Evolutionary conservation across 257 asterid genomes (phyloP).

Genomic region (Galeopsis tetrahit): DNA sequence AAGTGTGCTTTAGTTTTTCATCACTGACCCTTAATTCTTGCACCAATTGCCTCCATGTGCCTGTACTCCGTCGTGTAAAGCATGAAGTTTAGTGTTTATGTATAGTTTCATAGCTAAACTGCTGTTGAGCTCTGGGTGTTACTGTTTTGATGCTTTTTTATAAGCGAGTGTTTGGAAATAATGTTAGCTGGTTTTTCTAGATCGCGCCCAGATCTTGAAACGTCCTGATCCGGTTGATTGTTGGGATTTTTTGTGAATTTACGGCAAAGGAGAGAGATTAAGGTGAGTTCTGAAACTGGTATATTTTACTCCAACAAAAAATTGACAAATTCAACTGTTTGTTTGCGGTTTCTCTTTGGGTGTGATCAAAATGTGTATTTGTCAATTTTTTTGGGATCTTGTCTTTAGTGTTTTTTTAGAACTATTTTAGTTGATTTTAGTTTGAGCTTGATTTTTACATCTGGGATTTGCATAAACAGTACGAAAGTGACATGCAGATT

Average conservation of each 20-base stretch:
- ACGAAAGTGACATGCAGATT: conserved; percentile 31
- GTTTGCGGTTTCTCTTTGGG: conserved; percentile 15
- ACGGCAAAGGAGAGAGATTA: conserved; percentile 32
- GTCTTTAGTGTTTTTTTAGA: conserved; percentile 28
- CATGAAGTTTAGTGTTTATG: conserved; percentile 29
- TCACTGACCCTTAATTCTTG: conserved; percentile 45
- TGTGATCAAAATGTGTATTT: conserved; percentile 28
- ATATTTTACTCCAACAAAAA: no score
- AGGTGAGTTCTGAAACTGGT: conserved; percentile 48
- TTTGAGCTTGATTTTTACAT: conserved; percentile 23
- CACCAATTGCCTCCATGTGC: conserved; percentile 29
- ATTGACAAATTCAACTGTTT: no score
- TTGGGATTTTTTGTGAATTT: conserved; percentile 33
- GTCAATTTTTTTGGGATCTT: conserved; percentile 36
- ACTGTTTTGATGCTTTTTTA: conserved; percentile 39
- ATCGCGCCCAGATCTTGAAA: conserved; percentile 80
- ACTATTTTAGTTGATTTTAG: not conserved
- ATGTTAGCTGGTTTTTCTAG: conserved; percentile 55
- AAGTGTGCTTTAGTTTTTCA: conserved; percentile 43
- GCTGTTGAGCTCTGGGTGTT: conserved; percentile 35
- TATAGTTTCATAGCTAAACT: conserved; percentile 35
- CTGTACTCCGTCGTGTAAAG: conserved; percentile 15
- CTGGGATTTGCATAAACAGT: conserved; percentile 30
- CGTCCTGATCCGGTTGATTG: conserved; percentile 53
- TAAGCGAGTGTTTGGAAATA: conserved; percentile 46